Percentiles rank a stretch among this genome's conserved stretches.
These are phyloP conservation scores for Sclerotinia trifoliorum DNA, from an alignment of 2,329 filamentous ascomycete genomes.

Conservation along the genomic window DNA sequence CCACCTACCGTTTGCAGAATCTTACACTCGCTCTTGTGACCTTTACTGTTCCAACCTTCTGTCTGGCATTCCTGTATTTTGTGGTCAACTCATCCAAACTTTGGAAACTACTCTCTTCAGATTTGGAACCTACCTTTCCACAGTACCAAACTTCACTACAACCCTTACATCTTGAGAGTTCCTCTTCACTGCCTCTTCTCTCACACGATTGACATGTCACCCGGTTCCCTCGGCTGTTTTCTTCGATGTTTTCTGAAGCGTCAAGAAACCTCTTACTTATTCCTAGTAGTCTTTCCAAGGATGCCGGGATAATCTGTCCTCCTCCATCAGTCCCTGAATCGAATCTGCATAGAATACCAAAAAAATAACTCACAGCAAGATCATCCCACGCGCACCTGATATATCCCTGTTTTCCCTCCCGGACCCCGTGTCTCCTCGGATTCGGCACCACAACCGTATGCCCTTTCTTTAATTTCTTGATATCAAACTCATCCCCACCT, in stretches of 20 bases:
- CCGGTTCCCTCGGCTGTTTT: not conserved
- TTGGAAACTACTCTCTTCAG: not conserved
- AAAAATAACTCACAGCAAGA: conserved; percentile 24
- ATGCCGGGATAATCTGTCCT: conserved; percentile 33
- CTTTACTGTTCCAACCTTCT: conserved; percentile 34
- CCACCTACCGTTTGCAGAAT: conserved; percentile 29
- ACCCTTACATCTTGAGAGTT: conserved; percentile 34
- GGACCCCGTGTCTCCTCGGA: conserved; percentile 30
- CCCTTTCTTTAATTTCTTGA: conserved; percentile 33
- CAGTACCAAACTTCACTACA: conserved; percentile 38
- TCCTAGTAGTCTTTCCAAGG: conserved; percentile 29
- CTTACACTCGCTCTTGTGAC: conserved; percentile 37
- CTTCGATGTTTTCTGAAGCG: conserved; percentile 1
- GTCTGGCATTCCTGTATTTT: conserved; percentile 34
- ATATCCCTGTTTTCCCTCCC: conserved; percentile 36
- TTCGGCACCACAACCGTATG: conserved; percentile 27
- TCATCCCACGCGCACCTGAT: conserved; percentile 27
- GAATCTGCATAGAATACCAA: not conserved
- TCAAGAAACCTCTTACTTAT: conserved; percentile 24
- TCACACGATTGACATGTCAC: conserved; percentile 33
- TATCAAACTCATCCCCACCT: conserved; percentile 29
- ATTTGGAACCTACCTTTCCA: conserved; percentile 32
- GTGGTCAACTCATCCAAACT: conserved; percentile 2
- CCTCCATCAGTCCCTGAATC: conserved; percentile 5
- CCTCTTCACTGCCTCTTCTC: conserved; percentile 21